phyloP scores from a whole-genome alignment of 345 rosid species.

The Sonneratia caseolaris region DNA sequence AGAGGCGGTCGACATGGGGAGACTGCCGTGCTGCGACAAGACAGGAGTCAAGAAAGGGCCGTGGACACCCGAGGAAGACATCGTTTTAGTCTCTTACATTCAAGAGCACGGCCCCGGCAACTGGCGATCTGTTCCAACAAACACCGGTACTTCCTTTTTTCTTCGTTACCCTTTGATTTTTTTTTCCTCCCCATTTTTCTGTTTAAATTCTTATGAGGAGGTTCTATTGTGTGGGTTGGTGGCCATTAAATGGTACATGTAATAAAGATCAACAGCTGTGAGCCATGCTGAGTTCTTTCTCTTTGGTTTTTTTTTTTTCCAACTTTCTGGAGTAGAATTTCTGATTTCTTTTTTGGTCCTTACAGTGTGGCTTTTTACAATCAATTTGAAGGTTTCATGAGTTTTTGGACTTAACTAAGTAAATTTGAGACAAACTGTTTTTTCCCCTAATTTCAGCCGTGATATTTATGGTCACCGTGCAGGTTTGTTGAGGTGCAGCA shows the following conservation, averaged over 20 bases:
- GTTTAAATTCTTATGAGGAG: neutral
- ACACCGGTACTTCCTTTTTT: constrained; percentile 39
- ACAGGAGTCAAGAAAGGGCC: constrained; percentile 92
- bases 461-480: constrained; percentile 2
- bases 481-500: constrained; percentile 96
- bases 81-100: constrained; percentile 72
- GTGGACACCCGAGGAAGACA: constrained; percentile 99
- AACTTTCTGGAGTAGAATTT: too few species aligned
- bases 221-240: constrained; percentile 13
- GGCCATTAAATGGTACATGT: constrained; percentile 26
- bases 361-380: too few species aligned
- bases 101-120: constrained; percentile 94
- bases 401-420: neutral
- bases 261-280: neutral
- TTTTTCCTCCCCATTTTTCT: too few species aligned
- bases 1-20: constrained; percentile 41
- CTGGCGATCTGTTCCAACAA: constrained; percentile 84
- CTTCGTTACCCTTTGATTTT: too few species aligned
- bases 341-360: too few species aligned
- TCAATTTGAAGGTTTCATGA: neutral
- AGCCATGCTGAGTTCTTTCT: neutral
- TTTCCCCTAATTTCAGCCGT: too few species aligned
- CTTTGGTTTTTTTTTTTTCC: too few species aligned
- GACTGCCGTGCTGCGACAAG: constrained; percentile 88
- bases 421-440: neutral